Base-by-base conservation (phyloP, 805 yeast species). In the Blastobotrys terrestris region DNA sequence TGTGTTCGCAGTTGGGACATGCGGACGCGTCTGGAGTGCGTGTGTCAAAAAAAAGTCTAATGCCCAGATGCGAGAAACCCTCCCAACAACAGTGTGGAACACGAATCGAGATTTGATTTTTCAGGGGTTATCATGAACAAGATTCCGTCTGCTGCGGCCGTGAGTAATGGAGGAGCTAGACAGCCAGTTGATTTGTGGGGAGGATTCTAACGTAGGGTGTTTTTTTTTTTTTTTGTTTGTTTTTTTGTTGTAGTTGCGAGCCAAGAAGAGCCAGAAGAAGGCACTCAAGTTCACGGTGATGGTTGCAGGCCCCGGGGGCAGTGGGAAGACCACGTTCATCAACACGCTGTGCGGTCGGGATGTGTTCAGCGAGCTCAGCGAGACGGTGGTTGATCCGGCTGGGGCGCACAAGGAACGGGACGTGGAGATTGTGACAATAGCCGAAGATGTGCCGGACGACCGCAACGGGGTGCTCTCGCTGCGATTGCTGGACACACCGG, bases 251-350 rank as follows among this genome's bases (percentile, higher is more conserved):
- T 40, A 55, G 62, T 61, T 81, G 55, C 78, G 88, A 67, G 87
- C 87, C 72, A 81, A 87, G 67, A 87, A 87, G 73, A 85, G 83
- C 48, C 73, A 87, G 69, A 88, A 87, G 70, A 85, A 87, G 70
- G 86, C 90, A 35, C 81, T 87, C 72, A 87, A 87, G 64, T 88
- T 90, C 74, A 85, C 95, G 19, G 67, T 87, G 54, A 84, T 90
- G 92, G 83, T 87, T 40, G 84, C 88, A 52, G 97, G 97, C 44
- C 85, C 87, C 65, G 80, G 83, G 84, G 97, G 97, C 1, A 73
- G 83, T 46, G 97, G 97, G 15, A 79, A 96, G 67, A 85, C 96
- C n/a, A 90, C 96, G 3, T 85, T 90, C 63, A 87, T 91, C 67
- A 90, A 91, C 72, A 85, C 95, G 39, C 75, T 90, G 51, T 90